Evolutionary conservation across 495 filamentous ascomycete genomes (phyloP), one percentile per base, ranked within the genome.

Genomic region (Ramalina peruviana): DNA sequence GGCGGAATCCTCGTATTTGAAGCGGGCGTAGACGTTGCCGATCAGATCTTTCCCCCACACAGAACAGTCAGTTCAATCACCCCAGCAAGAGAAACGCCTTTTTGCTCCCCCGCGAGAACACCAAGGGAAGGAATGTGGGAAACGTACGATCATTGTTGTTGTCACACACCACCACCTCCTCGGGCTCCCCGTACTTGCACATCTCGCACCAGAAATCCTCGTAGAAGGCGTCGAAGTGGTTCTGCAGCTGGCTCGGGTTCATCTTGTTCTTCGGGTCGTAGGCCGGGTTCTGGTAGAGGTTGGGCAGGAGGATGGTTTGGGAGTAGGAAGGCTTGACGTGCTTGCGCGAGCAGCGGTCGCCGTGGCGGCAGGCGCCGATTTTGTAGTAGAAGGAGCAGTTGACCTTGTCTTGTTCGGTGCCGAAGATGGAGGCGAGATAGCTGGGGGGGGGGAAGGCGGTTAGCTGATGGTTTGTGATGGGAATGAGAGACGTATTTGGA

Each of bases 201-300:
- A 98, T 86, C 76, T 98, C 92, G 73, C 90, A 95, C 87, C 92
- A 98, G 56, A 98, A 82, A 66, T 98, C 92, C 71, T 98, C 92
- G 73, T 98, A 98, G 72, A 98, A 98, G 58, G 92, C 90, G 69
- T 98, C 93, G 63, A 97, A 98, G 73, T 98, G 92, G 70, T 90
- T 93, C 71, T 96, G 90, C 63, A 95, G 81, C 73, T 98, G 92
- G 54, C 73, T 79, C 11, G 88, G 65, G 69, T 92, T 94, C 85
- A 96, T 93, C 68, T 89, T 89, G 73, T 81, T 92, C 70, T 94
- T 94, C 40, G 86, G 84, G 64, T 97, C 88, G 77, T 93, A 94
- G 58, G 88, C 87, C 7, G 92, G 92, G 73, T 98, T 98, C 65
- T 98, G 92, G 75, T 98, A 98, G 59, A 98, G 84, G 71, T 95